These are phyloP conservation scores for Mucor plumbeus DNA, from an alignment of 371 early-diverging fungal genomes.

Conservation along the genomic window DNA sequence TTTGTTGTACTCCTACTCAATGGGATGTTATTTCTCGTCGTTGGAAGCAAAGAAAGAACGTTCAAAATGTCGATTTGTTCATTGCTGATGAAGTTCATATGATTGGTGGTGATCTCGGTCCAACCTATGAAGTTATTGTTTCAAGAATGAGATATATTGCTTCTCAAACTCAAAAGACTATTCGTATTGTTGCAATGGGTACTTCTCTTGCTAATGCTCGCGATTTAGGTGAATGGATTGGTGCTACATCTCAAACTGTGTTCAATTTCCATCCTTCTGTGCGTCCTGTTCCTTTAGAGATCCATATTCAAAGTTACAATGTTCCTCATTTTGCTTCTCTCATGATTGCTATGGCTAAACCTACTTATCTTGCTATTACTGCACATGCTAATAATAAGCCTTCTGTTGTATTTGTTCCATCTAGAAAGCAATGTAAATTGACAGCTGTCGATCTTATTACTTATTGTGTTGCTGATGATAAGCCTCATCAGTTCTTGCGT, in stretches of 20 bases:
- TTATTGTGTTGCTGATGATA: conserved; percentile 76
- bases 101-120: conserved; percentile 86
- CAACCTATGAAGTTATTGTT: conserved; percentile 90
- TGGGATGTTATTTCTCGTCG: conserved; percentile 98
- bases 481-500: conserved; percentile 74
- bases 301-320: conserved; percentile 91
- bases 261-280: conserved; percentile 96
- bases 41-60: conserved; percentile 92
- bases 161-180: conserved; percentile 77
- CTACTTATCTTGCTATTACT: conserved; percentile 83
- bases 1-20: conserved; percentile 95
- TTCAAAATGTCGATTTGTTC: conserved; percentile 88
- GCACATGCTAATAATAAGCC: conserved; percentile 69
- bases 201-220: conserved; percentile 93
- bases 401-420: conserved; percentile 90
- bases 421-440: conserved; percentile 87
- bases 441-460: conserved; percentile 88
- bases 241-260: conserved; percentile 73
- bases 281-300: conserved; percentile 92
- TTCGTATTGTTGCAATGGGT: conserved; percentile 91
- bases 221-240: conserved; percentile 97
- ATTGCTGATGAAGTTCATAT: conserved; percentile 98
- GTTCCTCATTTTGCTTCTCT: conserved; percentile 91
- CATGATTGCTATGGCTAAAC: conserved; percentile 94
- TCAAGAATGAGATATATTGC: conserved; percentile 94